Percentiles rank a stretch among this genome's conserved stretches.
These are phyloP conservation scores for Helicosporidium sp. DNA, from an alignment of 139 green algal genomes.

Conservation along the genomic window DNA sequence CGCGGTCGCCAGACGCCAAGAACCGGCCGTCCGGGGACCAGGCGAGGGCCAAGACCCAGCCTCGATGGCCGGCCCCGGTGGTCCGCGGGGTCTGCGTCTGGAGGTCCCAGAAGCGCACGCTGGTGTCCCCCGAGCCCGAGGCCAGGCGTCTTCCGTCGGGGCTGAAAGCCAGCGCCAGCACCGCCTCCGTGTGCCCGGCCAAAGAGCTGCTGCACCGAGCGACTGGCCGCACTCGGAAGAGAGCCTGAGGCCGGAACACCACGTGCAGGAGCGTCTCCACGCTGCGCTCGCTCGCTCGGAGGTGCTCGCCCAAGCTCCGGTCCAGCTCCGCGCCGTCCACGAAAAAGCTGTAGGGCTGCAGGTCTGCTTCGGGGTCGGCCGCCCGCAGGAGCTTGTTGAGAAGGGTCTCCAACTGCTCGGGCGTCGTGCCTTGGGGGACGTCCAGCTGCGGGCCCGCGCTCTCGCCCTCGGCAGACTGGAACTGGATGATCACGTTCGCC, in stretches of 20 bases:
- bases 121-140: constrained; percentile 77
- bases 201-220: constrained; percentile 77
- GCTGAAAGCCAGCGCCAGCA: constrained; percentile 79
- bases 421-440: constrained; percentile 55
- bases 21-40: constrained; percentile 72
- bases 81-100: constrained; percentile 40
- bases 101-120: constrained; percentile 84
- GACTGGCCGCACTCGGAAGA: constrained; percentile 84
- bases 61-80: constrained; percentile 36
- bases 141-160: constrained; percentile 67
- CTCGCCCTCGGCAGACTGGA: constrained; percentile 44
- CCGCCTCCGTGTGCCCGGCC: constrained; percentile 70
- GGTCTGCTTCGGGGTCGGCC: constrained; percentile 56
- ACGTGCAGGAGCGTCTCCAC: constrained; percentile 71
- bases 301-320: constrained; percentile 42
- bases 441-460: constrained; percentile 72
- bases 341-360: constrained; percentile 81
- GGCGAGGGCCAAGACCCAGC: constrained; percentile 79
- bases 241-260: constrained; percentile 78
- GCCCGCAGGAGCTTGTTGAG: constrained; percentile 62
- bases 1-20: constrained; percentile 69
- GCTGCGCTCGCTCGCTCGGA: constrained; percentile 42
- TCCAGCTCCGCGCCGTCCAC: constrained; percentile 61
- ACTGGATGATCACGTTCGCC: constrained; percentile 63
- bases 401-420: constrained; percentile 64